Evolutionary conservation across 2,329 filamentous ascomycete species (phyloP), one percentile per base, ranked within the genome.

Genomic region (Pyricularia sp.): DNA sequence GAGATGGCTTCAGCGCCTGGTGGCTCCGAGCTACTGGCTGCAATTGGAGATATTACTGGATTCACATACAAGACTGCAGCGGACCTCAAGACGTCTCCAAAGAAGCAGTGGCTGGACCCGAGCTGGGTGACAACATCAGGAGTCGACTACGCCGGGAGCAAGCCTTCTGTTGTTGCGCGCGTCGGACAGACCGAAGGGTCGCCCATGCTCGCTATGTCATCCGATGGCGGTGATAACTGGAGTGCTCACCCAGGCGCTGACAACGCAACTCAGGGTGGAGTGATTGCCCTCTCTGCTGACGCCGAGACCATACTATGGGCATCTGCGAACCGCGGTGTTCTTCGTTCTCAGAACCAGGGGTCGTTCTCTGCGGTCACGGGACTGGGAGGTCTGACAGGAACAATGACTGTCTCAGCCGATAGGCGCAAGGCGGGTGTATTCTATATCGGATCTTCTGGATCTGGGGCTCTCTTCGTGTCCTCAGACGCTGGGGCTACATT

Each of bases 381-480:
- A 59, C 74, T 86, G 0, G 80, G 83, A 1, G 77, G 79, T 0
- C 74, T 86, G 0, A 80, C 83, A 1, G 77, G 79, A 0, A 78
- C 78, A 10, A 81, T 84, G 0, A 77, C 81, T 5, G 81, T 88
- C 67, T 85, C 84, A 6, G 81, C 83, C 10, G 86, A 88, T 74
- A 86, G 85, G 76, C 78, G 81, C 66, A 80, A 84, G 64, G 82
- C 81, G 66, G 80, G 80, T 12, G 79, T 82, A 68, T 87, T 87
- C 73, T 87, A 87, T 73, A 33, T 33, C 3, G 85, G 77, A 20
- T 84, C 78, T 0, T 82, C 81, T 0, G 79, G 77, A 0, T 76
- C 78, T 0, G 77, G 72, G 3, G 30, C 30, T 17, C 83, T 88
- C 72, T 87, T 86, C 71, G 79, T 84, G 17, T 87, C 85, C 17